Base-by-base conservation (phyloP, 805 yeast species). In the Pichia manshurica region DNA sequence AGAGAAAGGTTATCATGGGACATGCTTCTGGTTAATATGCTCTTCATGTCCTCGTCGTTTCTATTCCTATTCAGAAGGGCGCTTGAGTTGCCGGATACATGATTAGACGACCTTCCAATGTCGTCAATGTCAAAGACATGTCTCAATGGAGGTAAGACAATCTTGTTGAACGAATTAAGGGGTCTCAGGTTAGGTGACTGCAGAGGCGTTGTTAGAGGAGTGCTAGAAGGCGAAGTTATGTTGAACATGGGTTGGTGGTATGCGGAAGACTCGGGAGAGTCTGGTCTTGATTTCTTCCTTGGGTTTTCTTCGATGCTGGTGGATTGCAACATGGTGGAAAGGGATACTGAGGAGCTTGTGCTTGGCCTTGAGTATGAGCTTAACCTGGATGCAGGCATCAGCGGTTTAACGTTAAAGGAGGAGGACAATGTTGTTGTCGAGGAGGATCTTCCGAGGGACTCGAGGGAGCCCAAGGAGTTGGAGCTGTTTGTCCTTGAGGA, bases 121-220 rank as follows among this genome's bases (percentile, higher is more conserved):
- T 51, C 54, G 35, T 51, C 44, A 5, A 46, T 45, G 10, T 42
- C 53, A 12, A 66, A 44, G 61, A 65, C 58, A 15, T 63, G 53
- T 45, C 68, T 56, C 17, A 67, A 56, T 4, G 70, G 66, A 7
- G 71, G 70, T 31, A 67, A 53, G 6, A 57, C 56, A 9, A 60
- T 49, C 17, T 47, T 48, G n/a, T 22, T 38, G 4, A 16, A 5
- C 15, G 29, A 25, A 4, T n/a, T 47, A 23, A 19, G 6, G n/a
- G 70, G 65, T 45, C 53, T 58, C 48, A 67, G 55, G 16, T 60
- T 61, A n/a, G 71, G 71, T 5, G 71, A 67, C 44, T 67, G 71
- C 35, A 61, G 38, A 1, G 71, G 71, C 0, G 70, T 66, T 2
- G 62, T 45, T 16, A 63, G 50, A 20, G 70, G 71, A 3, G 55